Conservation (phyloP, 1,284 basidiomycete genomes). For the Vanrija humicola region DNA sequence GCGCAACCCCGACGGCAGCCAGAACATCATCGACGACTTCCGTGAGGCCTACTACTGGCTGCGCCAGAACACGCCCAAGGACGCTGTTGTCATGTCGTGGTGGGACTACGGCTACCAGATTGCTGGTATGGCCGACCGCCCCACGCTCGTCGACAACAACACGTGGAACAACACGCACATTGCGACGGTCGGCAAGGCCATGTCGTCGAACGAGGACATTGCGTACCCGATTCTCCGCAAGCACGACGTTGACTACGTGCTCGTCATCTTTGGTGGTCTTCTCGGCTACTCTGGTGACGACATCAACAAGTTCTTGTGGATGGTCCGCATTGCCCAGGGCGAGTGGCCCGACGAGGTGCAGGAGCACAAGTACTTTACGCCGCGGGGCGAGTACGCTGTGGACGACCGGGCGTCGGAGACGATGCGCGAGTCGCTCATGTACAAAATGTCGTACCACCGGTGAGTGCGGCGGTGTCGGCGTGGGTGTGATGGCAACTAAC, state of each 20-base stretch:
- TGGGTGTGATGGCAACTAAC: not conserved
- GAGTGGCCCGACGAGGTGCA: conserved; percentile 98
- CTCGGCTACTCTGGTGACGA: conserved; percentile 98
- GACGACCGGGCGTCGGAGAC: conserved; percentile 79
- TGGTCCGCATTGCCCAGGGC: conserved; percentile 96
- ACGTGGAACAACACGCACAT: conserved; percentile 99
- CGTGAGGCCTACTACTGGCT: conserved; percentile 99
- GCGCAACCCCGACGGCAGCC: conserved; percentile 73
- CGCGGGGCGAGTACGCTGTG: conserved; percentile 88
- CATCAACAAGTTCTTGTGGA: conserved; percentile 99
- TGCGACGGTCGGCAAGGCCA: conserved; percentile 94
- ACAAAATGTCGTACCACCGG: conserved; percentile 97
- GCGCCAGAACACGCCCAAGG: conserved; percentile 86
- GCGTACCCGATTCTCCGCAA: conserved; percentile 95
- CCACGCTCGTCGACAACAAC: conserved; percentile 88
- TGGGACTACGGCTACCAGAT: conserved; percentile 99
- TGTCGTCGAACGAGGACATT: conserved; percentile 89
- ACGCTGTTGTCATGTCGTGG: conserved; percentile 97
- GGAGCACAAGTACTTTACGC: conserved; percentile 90
- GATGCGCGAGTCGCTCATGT: conserved; percentile 98
- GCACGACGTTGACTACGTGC: conserved; percentile 97
- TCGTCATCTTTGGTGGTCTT: conserved; percentile 95
- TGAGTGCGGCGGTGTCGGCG: conserved; percentile 45
- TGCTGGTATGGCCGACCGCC: conserved; percentile 93
- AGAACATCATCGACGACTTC: conserved; percentile 98